These are phyloP conservation scores for Paramecium biaurelia DNA, from an alignment of 73 alveolate genomes.

Conservation along the genomic window DNA sequence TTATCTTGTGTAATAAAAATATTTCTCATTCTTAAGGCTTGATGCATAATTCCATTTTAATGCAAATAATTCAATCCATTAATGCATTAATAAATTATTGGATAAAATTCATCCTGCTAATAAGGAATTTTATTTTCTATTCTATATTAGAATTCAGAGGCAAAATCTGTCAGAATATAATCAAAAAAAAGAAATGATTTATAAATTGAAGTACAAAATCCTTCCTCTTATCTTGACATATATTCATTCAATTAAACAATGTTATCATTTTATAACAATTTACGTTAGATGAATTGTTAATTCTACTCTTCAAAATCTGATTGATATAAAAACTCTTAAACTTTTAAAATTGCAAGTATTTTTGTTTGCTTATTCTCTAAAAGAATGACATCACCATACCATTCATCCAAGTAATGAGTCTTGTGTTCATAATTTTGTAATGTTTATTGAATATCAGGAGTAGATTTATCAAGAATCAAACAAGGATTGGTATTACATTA, in stretches of 20 bases:
- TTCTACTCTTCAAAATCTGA: background rate
- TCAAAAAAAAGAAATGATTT: conserved; percentile 43
- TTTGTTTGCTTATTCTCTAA: conserved; percentile 21
- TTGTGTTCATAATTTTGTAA: background rate
- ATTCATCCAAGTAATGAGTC: conserved; percentile 18
- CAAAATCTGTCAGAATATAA: conserved; percentile 54
- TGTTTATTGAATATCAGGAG: background rate
- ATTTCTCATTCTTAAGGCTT: conserved; percentile 44
- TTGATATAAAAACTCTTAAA: background rate
- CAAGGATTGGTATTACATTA: background rate
- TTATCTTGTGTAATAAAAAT: conserved; percentile 31
- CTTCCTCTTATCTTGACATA: conserved; percentile 9
- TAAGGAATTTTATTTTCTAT: background rate
- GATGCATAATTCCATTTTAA: conserved; percentile 34
- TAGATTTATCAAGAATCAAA: conserved; percentile 7
- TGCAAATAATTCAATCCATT: conserved; percentile 53
- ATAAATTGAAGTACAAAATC: background rate
- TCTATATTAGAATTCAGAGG: conserved; percentile 50
- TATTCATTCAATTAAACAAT: conserved; percentile 24
- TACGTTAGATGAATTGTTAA: background rate
- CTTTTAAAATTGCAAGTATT: background rate
- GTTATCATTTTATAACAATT: background rate
- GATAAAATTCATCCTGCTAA: conserved; percentile 43
- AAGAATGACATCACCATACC: conserved; percentile 45
- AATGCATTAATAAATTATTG: conserved; percentile 15